Conservation (phyloP, 1,284 basidiomycete species). For the Moesziomyces parantarcticus region DNA sequence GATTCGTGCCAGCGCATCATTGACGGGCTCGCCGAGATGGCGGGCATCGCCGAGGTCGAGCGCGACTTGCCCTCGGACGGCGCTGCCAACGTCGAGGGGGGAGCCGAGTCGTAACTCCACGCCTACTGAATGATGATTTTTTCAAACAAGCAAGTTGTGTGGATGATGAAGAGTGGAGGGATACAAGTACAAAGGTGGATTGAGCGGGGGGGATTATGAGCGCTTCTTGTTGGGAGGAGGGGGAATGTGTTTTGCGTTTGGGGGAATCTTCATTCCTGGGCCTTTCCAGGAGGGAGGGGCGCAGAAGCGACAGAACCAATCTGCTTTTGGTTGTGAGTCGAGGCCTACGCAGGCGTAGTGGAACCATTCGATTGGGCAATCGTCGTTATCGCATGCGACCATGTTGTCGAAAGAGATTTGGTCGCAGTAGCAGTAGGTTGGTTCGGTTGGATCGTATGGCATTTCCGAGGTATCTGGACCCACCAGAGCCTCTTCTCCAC, state of each 20-base stretch:
- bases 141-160: neutral
- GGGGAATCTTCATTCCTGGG: constrained; percentile 44
- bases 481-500: neutral
- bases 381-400: constrained; percentile 70
- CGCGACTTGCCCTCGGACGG: constrained; percentile 25
- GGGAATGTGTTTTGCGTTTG: constrained; percentile 33
- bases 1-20: constrained; percentile 57
- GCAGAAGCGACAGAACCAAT: constrained; percentile 67
- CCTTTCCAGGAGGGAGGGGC: constrained; percentile 58
- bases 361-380: constrained; percentile 71
- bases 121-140: too few relatives aligned
- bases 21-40: constrained; percentile 61
- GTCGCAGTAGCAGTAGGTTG: constrained; percentile 71
- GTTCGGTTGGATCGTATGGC: constrained; percentile 69
- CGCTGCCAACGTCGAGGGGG: neutral
- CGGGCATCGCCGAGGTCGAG: constrained; percentile 19
- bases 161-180: neutral
- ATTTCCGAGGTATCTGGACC: constrained; percentile 43
- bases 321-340: constrained; percentile 42
- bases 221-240: constrained; percentile 3
- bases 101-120: too few relatives aligned
- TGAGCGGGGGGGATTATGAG: neutral
- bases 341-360: constrained; percentile 64
- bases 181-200: constrained; percentile 1
- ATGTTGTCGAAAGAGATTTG: constrained; percentile 70